Evolutionary conservation across 2,329 filamentous ascomycete genomes (phyloP), one percentile per base, ranked within the genome.

Genomic region (Dactylellina drechsleri): DNA sequence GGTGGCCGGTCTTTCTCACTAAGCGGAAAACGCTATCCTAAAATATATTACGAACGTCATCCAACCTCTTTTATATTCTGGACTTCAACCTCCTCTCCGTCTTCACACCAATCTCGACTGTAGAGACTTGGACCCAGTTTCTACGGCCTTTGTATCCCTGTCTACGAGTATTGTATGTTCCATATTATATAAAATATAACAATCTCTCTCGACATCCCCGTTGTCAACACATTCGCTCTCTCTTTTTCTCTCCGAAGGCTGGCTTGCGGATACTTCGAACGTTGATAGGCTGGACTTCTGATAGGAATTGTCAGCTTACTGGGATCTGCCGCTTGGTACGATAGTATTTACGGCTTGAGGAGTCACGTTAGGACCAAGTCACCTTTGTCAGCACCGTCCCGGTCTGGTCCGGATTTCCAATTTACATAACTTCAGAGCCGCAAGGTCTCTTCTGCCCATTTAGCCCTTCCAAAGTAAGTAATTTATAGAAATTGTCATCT

Each of bases 11-110:
- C 45, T 36, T 16, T n/a, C 26, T 23, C 26, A 43, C 40, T 45
- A 36, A 49, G 47, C 47, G 47, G 52, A 31, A 62, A 18, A 60
- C 41, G 28, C 7, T 23, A 10, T 31, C 15, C 52, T 53, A 49
- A 56, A 74, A 75, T 75, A 75, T 50, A 65, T 68, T 68, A 54
- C 43, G 71, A 41, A 75, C 71, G 71, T 74, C 62, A 67, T 62
- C 70, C 68, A 23, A 40, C 16, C 43, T 52, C 26, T 41, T 18
- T 18, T 18, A 12, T 7, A 7, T 36, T 18, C 43, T 18, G 6
- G 7, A 1, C n/a, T 47, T 47, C 3, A n/a, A n/a, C 13, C 13
- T 47, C 8, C 13, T 47, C 16, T 18, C 7, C 13, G 16, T 12
- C 5, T 47, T 47, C 43, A 18, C 43, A 47, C n/a, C 13, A 12